Conservation (phyloP, 2,329 filamentous ascomycete species). For the Colletotrichum scovillei region DNA sequence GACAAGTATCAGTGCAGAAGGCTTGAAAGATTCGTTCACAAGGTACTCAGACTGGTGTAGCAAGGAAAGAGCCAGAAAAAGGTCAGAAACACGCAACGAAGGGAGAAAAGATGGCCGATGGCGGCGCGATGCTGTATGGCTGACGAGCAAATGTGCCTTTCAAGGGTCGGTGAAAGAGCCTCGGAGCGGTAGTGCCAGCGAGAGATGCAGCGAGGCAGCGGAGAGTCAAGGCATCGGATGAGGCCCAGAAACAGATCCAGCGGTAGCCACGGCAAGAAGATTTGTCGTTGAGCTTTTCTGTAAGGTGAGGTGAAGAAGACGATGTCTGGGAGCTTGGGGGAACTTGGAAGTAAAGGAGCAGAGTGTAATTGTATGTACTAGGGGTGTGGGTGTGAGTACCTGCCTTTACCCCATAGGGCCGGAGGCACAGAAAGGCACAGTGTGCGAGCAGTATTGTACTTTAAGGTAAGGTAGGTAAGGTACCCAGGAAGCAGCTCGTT, state of each 20-base stretch:
- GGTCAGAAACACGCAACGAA: background rate
- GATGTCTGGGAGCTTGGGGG: background rate
- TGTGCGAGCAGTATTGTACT: background rate
- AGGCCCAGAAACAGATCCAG: background rate
- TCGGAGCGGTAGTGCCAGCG: slow-evolving; percentile 6
- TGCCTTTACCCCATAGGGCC: background rate
- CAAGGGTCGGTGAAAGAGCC: slow-evolving; percentile 10
- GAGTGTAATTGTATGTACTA: background rate
- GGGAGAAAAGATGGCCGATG: background rate
- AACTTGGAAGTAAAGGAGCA: background rate
- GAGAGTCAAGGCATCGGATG: background rate
- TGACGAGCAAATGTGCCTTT: background rate
- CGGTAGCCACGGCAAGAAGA: background rate
- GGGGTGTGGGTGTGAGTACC: background rate
- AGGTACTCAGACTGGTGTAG: background rate
- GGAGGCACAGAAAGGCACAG: background rate
- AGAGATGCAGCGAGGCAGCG: slow-evolving; percentile 25
- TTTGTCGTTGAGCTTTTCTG: background rate
- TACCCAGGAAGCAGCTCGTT: background rate
- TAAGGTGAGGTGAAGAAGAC: background rate
- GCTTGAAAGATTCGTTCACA: background rate
- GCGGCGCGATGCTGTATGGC: background rate
- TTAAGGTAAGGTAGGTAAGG: too few relatives aligned
- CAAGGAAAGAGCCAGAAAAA: background rate
- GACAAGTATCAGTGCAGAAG: background rate